Base-by-base conservation (phyloP, 2,329 filamentous ascomycete genomes). In the Xylaria hypoxylon region DNA sequence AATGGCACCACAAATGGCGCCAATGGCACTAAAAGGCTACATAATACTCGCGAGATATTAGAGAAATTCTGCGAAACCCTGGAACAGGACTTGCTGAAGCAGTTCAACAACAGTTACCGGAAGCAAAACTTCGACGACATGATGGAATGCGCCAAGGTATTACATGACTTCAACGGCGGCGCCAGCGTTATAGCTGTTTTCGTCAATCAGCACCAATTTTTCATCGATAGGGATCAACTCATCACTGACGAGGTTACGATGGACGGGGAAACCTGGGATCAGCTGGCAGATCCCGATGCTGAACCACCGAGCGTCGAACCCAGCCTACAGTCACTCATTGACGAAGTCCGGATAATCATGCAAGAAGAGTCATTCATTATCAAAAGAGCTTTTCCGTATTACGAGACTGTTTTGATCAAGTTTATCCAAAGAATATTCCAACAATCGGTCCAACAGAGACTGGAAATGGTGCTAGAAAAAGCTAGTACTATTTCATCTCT, bases 151-250 rank as follows among this genome's bases (percentile, higher is more conserved):
- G 93, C 96, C 61, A 92, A 92, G 75, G 96, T 97, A 47, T 84
- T 99, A 68, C 87, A 96, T 77, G 96, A 98, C 80, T 99, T 99
- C 84, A 97, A 95, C 78, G 94, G 96, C 59, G 96, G 96, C 58
- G 90, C 93, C 64, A 98, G 94, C 77, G 96, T 98, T 66, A 97
- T 97, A 79, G 95, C 93, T 15, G 86, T 95, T 11, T 99, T 98
- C 79, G 95, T 99, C 76, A 99, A 99, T 77, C 96, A 99, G 79
- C 96, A 99, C 80, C 94, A 97, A 76, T 99, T 99, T 85, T 99
- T 99, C 81, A 97, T 99, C 76, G 96, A 98, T 77, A 87, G 94
- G 28, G 96, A 94, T 72, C 95, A 98, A 78, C 84, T 99, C 64
- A 90, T 97, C 56, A 92, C 91, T 0, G 94, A 97, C 74, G 94